Percentiles rank a stretch among this genome's conserved stretches.
These are phyloP conservation scores for Neurospora hispaniola DNA, from an alignment of 495 filamentous ascomycete species.

Conservation along the genomic window DNA sequence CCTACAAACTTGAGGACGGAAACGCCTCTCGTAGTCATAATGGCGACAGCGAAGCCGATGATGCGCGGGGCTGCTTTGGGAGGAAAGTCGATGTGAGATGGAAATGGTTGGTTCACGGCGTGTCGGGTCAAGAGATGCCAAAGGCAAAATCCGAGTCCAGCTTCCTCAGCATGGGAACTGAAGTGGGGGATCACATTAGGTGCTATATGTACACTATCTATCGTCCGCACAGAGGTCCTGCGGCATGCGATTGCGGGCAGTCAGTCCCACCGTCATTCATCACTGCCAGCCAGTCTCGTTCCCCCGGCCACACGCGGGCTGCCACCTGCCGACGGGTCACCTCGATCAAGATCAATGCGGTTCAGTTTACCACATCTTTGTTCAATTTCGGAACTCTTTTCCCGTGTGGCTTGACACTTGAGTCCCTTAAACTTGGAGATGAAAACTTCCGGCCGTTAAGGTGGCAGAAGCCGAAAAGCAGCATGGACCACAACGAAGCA, in stretches of 20 bases:
- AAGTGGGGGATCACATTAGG: background rate
- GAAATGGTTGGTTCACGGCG: background rate
- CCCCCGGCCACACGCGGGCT: background rate
- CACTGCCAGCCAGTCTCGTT: background rate
- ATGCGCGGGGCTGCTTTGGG: background rate
- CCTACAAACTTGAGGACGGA: constrained; percentile 81
- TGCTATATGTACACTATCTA: background rate
- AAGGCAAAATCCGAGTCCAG: background rate
- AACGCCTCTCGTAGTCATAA: constrained; percentile 59
- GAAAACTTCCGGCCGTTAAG: background rate
- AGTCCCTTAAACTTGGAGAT: background rate
- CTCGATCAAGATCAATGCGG: background rate
- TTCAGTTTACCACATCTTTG: background rate
- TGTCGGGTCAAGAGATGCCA: background rate
- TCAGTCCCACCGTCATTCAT: background rate
- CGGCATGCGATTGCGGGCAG: background rate
- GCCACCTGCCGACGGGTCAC: background rate
- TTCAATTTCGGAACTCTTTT: background rate
- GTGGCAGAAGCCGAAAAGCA: background rate
- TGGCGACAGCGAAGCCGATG: constrained; percentile 14
- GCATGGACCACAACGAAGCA: background rate
- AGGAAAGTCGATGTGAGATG: background rate
- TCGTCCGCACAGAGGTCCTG: background rate
- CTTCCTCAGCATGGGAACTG: background rate
- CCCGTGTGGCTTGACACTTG: background rate